Evolutionary conservation across 208 protist genomes (phyloP), one percentile per base, ranked within the genome.

Genomic region (Zelonia costaricensis): DNA sequence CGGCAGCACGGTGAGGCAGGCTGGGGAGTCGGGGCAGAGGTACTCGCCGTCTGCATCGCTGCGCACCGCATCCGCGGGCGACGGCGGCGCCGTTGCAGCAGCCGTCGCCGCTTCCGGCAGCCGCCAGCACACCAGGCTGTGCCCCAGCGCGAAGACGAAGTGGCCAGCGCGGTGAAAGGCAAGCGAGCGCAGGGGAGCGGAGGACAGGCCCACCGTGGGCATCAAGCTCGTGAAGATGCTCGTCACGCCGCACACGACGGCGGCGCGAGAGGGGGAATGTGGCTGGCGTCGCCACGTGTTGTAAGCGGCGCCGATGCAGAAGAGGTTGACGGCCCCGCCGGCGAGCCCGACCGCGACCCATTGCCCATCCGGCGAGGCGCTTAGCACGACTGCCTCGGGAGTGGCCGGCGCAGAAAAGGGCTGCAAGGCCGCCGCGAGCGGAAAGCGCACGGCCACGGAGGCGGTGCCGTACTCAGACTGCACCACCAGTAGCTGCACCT

Each of bases 341-440:
- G 15, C 30, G 44, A 47, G 27, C 9, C 57, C 64, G 31, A 78
- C 56, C 3, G 70, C 63, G 18, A 82, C 22, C 76, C 76, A 82
- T 6, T 4, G 13, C 1, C 55, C 55, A 12, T 72, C 66, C 2
- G 58, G 66, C 16, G 66, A 65, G 35, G 44, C 48, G 18, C 66
- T 16, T 28, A 66, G 18, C 12, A 44, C 5, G 2, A 43, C n/a
- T 20, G 56, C 59, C 28, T 59, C 58, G 6, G 40, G 38, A 28
- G 4, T 23, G 22, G 33, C 33, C 22, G 51, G 3, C 3, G 33
- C 55, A 38, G 55, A 22, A 16, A 16, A 2, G 39, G 16, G 16
- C 10, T 4, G 13, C 18, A 27, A 38, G 31, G 43, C 10, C 0
- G 44, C 30, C 3, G 46, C 28, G 15, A 49, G 52, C 22, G 43